Evolutionary conservation across 139 green algal species (phyloP).

Genomic region (Micractinium sp.): DNA sequence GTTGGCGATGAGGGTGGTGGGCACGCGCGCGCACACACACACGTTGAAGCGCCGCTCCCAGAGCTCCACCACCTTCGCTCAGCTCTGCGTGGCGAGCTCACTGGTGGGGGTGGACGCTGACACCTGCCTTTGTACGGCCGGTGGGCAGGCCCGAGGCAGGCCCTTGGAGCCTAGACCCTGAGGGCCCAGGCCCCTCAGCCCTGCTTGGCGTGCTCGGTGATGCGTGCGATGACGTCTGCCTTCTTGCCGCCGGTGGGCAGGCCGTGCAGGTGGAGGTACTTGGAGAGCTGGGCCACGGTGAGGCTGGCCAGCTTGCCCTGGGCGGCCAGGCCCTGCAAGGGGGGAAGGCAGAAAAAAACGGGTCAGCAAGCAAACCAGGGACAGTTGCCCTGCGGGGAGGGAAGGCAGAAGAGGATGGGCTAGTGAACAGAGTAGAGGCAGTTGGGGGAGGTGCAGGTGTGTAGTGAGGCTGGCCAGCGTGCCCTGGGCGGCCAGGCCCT

Average conservation of each 20-base stretch:
- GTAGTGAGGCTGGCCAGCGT: conserved; percentile 25
- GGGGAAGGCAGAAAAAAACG: background rate
- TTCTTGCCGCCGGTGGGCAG: conserved; percentile 17
- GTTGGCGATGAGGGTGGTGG: no score
- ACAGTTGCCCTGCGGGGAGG: background rate
- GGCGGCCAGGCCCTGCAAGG: background rate
- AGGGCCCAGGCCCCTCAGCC: no score
- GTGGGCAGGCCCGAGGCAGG: no score
- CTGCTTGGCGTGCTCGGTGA: background rate
- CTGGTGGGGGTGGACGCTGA: no score
- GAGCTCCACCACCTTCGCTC: no score
- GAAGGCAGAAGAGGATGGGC: background rate
- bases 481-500: background rate
- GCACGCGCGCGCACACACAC: no score
- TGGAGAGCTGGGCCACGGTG: conserved; percentile 19
- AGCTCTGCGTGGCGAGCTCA: no score
- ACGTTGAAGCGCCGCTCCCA: no score
- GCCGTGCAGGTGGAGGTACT: conserved; percentile 19
- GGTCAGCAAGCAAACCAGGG: background rate
- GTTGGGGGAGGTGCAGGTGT: background rate
- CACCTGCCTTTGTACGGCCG: no score
- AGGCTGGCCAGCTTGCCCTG: conserved; percentile 23
- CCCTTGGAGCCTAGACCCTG: no score
- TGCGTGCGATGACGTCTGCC: background rate
- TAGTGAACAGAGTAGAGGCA: background rate